phyloP scores from a whole-genome alignment of 2,329 filamentous ascomycete genomes.

The Myrmaecium sp. region DNA sequence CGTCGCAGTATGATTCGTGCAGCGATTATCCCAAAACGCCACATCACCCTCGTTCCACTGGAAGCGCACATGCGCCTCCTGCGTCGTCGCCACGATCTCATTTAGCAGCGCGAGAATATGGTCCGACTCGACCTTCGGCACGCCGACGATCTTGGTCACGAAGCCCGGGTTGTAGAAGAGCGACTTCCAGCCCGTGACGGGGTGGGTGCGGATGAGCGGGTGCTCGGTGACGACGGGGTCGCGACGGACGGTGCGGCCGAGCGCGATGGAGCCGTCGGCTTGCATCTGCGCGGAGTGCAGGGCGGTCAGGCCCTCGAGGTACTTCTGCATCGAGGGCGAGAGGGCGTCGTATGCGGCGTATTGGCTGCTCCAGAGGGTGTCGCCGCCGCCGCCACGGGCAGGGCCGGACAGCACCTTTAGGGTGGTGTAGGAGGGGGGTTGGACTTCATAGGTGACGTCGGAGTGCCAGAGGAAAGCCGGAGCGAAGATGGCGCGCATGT shows the following conservation, averaged over 20 bases:
- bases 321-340: slow-evolving; percentile 38
- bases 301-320: slow-evolving; percentile 39
- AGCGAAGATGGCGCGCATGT: slow-evolving; percentile 37
- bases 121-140: slow-evolving; percentile 39
- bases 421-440: slow-evolving; percentile 40
- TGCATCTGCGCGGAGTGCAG: slow-evolving; percentile 38
- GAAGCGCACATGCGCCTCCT: slow-evolving; percentile 53
- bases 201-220: slow-evolving; percentile 41
- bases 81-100: slow-evolving; percentile 38
- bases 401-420: slow-evolving; percentile 38
- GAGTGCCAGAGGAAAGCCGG: slow-evolving; percentile 40
- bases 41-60: slow-evolving; percentile 49
- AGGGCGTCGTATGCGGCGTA: slow-evolving; percentile 42
- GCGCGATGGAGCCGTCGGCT: slow-evolving; percentile 31
- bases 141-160: slow-evolving; percentile 39
- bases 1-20: slow-evolving; percentile 35
- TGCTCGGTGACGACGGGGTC: slow-evolving; percentile 38
- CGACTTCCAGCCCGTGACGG: slow-evolving; percentile 45
- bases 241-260: slow-evolving; percentile 35
- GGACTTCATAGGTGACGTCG: slow-evolving; percentile 40
- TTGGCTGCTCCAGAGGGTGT: slow-evolving; percentile 40
- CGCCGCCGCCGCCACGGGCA: slow-evolving; percentile 37
- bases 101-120: slow-evolving; percentile 35
- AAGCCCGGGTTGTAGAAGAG: slow-evolving; percentile 44
- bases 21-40: slow-evolving; percentile 50